Percentiles rank a stretch among this genome's conserved stretches.
Conservation (phyloP, 768 basidiomycete species). For the Russula vinacea region DNA sequence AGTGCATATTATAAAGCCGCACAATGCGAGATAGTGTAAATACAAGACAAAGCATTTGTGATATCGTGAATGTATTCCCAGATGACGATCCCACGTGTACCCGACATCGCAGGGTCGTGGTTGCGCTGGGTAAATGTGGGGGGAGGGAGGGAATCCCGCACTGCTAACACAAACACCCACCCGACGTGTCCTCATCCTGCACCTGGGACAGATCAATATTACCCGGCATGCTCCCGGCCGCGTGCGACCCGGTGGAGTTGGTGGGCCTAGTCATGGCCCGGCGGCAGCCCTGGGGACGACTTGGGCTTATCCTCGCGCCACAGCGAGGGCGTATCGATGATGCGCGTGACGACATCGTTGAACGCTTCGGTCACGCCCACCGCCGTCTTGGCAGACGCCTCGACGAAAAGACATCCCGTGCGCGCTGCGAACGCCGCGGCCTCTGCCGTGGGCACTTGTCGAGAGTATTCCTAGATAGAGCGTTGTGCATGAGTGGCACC, state of each 20-base stretch:
- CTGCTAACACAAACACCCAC: constrained; percentile 39
- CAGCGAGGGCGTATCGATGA: constrained; percentile 78
- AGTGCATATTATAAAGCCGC: background rate
- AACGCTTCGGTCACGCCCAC: constrained; percentile 78
- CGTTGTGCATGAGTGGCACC: background rate
- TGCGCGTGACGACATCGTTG: constrained; percentile 72
- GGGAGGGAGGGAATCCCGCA: too few species aligned
- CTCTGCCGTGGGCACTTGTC: constrained; percentile 79
- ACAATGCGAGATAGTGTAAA: background rate
- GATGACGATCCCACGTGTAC: background rate
- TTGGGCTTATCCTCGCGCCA: constrained; percentile 49
- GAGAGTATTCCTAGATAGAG: constrained; percentile 69
- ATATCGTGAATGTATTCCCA: background rate
- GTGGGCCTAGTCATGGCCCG: too few species aligned
- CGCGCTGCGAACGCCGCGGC: constrained; percentile 76
- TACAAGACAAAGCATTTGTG: background rate
- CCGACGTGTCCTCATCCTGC: constrained; percentile 30
- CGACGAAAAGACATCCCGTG: constrained; percentile 84
- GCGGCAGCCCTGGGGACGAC: constrained; percentile 24
- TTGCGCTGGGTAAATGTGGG: background rate
- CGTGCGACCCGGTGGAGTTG: too few species aligned
- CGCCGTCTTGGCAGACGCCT: constrained; percentile 90
- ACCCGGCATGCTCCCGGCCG: too few species aligned
- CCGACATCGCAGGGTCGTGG: background rate
- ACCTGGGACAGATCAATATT: constrained; percentile 39